These are phyloP conservation scores for Suhomyces choctaworum DNA, from an alignment of 1,139 yeast species.

Conservation along the genomic window DNA sequence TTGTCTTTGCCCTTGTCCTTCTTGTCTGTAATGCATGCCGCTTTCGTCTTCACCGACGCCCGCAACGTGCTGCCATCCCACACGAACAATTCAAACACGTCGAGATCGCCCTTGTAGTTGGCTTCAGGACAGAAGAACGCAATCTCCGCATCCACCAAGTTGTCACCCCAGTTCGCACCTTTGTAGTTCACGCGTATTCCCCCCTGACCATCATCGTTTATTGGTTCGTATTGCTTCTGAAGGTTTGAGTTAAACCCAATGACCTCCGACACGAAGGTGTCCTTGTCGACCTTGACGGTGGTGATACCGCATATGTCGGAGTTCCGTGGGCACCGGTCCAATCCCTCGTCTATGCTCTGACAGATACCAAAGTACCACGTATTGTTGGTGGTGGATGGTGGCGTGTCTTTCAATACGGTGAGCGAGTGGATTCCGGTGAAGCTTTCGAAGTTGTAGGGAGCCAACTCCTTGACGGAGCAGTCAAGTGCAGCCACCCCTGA, in stretches of 20 bases:
- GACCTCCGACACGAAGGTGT: slow-evolving; percentile 52
- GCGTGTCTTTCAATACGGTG: slow-evolving; percentile 53
- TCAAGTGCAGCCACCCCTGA: slow-evolving; percentile 36
- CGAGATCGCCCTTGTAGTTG: slow-evolving; percentile 16
- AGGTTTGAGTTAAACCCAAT: slow-evolving; percentile 48
- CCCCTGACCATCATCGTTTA: slow-evolving; percentile 23
- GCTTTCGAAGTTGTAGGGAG: slow-evolving; percentile 42
- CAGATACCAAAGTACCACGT: slow-evolving; percentile 77
- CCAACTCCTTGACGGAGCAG: slow-evolving; percentile 45
- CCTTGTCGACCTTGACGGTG: slow-evolving; percentile 47
- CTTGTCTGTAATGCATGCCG: slow-evolving; percentile 42
- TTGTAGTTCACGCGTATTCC: slow-evolving; percentile 50
- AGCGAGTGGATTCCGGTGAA: slow-evolving; percentile 50
- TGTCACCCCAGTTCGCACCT: slow-evolving; percentile 74
- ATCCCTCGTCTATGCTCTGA: slow-evolving; percentile 43
- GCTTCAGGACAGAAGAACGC: slow-evolving; percentile 52
- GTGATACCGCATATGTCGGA: slow-evolving; percentile 74
- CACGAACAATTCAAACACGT: slow-evolving; percentile 26
- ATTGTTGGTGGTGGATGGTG: slow-evolving; percentile 67
- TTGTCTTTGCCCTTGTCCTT: slow-evolving; percentile 22
- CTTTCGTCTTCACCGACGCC: slow-evolving; percentile 31
- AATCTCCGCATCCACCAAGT: slow-evolving; percentile 50
- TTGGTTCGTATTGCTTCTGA: slow-evolving; percentile 30
- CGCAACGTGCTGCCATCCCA: slow-evolving; percentile 36
- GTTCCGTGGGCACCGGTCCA: slow-evolving; percentile 59